Evolutionary conservation across 164 flowering plant genomes (phyloP).

Genomic region (Euptelea pleiosperma): DNA sequence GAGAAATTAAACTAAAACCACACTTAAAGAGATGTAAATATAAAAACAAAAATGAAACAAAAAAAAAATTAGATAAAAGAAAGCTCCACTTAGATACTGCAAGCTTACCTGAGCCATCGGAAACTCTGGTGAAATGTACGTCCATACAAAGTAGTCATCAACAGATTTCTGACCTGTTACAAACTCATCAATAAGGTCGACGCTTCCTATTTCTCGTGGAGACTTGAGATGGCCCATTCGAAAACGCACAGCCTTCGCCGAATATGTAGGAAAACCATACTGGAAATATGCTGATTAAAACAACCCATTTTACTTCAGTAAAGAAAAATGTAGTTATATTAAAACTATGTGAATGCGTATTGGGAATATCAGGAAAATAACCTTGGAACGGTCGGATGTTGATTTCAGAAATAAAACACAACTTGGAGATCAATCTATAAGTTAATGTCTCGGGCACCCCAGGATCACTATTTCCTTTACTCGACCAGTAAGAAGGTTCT

Average conservation of each 20-base stretch:
- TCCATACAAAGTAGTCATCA: slow-evolving; percentile 32
- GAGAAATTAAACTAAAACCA: too few species aligned
- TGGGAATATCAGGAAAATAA: slow-evolving; percentile 15
- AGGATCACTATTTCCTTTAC: slow-evolving; percentile 64
- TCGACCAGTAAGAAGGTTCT: slow-evolving; percentile 84
- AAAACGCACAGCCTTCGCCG: slow-evolving; percentile 47
- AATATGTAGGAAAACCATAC: slow-evolving; percentile 46
- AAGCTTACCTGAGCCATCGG: slow-evolving; percentile 48
- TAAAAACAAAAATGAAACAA: not conserved
- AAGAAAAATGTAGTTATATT: not conserved
- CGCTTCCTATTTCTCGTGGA: slow-evolving; percentile 10
- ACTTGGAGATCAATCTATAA: slow-evolving; percentile 43
- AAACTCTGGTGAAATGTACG: slow-evolving; percentile 41
- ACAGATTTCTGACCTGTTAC: slow-evolving; percentile 7
- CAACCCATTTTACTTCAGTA: slow-evolving; percentile 2
- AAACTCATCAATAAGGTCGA: slow-evolving; percentile 12
- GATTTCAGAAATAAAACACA: slow-evolving; percentile 69
- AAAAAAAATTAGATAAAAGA: too few species aligned
- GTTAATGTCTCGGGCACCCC: slow-evolving; percentile 62
- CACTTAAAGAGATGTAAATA: not conserved
- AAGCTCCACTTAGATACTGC: not conserved
- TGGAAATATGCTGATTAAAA: slow-evolving; percentile 43
- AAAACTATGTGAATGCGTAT: not conserved
- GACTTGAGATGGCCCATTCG: slow-evolving; percentile 37
- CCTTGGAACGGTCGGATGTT: slow-evolving; percentile 78